Base-by-base conservation (phyloP, 2,329 filamentous ascomycete species). In the Thelonectria blattea region DNA sequence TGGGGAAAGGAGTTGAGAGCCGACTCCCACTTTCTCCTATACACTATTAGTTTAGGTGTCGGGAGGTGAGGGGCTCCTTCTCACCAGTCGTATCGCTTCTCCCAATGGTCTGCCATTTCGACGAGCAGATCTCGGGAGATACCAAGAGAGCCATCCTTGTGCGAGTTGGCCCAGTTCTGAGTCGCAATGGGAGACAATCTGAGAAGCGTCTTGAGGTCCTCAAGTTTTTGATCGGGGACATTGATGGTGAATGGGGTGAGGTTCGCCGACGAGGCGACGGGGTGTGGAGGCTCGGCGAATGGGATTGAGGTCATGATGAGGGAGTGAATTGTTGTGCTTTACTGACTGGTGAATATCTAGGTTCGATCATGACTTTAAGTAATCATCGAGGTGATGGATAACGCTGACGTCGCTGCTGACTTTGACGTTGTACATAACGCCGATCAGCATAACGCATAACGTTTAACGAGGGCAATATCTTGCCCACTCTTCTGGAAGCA, bases 1-100 rank as follows among this genome's bases (percentile, higher is more conserved):
- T 66, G 65, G 0, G 65, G 65, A 1, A 63, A 32, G 0, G 65
- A 60, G 15, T 66, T 66, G 4, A 66, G 30, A 24, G 50, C 37
- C 14, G 56, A 39, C 24, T 66, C 65, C 65, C 65, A 67, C 10
- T 63, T 65, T 46, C 46, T 39, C 53, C 53, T 56, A 9, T 1
- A 24, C 11, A 12, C 5, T 3, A 18, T 56, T 34, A 48, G 52
- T 24, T 17, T 9, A 14, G 11, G 24, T 17, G 43, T 24, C 34
- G 17, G 43, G 10, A 55, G 11, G 41, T 20, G n/a, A 12, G 32
- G 24, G 7, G 45, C 17, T 15, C 18, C 10, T 24, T 18, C 53
- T 56, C 43, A 56, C 53, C 53, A 56, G 24, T 56, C 46, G 10
- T 56, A 49, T 9, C 41, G 11, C n/a, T 32, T 34, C 45, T 50